Evolutionary conservation across 805 yeast species (phyloP).

Genomic region (Nakazawaea sp.): DNA sequence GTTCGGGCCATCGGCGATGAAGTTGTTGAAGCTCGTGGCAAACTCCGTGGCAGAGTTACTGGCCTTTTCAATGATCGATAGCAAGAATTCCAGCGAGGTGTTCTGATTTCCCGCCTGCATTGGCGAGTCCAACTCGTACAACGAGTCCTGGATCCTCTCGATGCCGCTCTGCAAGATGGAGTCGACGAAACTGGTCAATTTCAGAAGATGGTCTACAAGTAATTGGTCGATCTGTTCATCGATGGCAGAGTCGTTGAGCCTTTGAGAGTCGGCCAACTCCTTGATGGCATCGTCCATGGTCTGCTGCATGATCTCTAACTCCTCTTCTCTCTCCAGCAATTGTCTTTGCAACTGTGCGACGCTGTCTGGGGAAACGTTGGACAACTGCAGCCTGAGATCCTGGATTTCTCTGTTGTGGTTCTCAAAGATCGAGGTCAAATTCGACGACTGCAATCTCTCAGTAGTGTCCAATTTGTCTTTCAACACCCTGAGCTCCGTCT

Average conservation of each 20-base stretch:
- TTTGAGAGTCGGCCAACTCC: constrained; percentile 44
- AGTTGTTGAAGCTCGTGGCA: constrained; percentile 68
- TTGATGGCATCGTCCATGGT: constrained; percentile 66
- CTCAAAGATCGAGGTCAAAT: constrained; percentile 49
- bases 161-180: constrained; percentile 65
- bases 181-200: constrained; percentile 52
- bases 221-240: constrained; percentile 55
- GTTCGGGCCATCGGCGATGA: constrained; percentile 68
- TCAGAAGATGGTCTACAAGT: constrained; percentile 37
- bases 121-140: constrained; percentile 67
- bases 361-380: constrained; percentile 20
- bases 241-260: constrained; percentile 43
- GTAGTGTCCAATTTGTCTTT: constrained; percentile 50
- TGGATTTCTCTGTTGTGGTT: constrained; percentile 61
- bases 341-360: constrained; percentile 31
- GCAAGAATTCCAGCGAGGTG: constrained; percentile 61
- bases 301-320: constrained; percentile 71
- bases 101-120: constrained; percentile 78
- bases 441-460: constrained; percentile 58
- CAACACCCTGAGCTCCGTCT: constrained; percentile 56
- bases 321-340: constrained; percentile 66
- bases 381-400: constrained; percentile 33
- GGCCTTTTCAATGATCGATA: constrained; percentile 64
- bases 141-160: constrained; percentile 64
- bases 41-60: constrained; percentile 72